Conservation (phyloP, 306 rosid species). For the Cicer bijugum region DNA sequence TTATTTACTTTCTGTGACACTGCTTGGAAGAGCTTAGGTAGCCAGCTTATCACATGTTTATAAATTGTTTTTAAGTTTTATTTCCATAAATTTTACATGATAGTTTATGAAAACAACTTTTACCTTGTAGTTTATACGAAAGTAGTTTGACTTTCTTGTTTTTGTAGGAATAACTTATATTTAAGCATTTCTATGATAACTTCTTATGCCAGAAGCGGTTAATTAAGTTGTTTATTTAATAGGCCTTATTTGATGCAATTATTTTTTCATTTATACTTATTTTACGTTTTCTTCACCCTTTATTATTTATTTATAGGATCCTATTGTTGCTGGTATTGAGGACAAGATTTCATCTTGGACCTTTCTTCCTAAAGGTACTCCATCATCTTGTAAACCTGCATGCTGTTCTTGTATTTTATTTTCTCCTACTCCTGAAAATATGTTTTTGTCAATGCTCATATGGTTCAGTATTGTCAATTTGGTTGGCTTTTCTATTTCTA, state of each 20-base stretch:
- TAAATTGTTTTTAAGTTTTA: no score
- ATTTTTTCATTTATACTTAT: background rate
- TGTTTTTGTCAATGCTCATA: conserved; percentile 16
- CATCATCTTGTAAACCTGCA: conserved; percentile 8
- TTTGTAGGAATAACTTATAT: no score
- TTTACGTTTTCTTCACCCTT: background rate
- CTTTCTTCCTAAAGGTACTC: conserved; percentile 93
- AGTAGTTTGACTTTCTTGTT: no score
- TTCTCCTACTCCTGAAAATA: background rate
- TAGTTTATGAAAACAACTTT: no score
- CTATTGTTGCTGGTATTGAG: conserved; percentile 88
- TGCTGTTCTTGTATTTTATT: conserved; percentile 22
- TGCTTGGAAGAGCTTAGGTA: no score
- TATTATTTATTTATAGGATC: conserved; percentile 62
- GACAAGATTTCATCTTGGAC: conserved; percentile 95
- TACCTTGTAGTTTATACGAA: no score
- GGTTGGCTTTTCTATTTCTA: background rate
- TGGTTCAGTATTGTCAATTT: background rate
- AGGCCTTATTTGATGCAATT: background rate
- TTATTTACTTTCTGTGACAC: no score
- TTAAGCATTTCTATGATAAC: no score
- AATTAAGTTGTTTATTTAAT: no score
- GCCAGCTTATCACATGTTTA: no score
- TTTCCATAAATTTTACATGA: no score
- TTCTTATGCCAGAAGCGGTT: no score